Evolutionary conservation across 1,139 yeast species (phyloP), one percentile per base, ranked within the genome.

Genomic region (Kurtzmaniella quercitrusa): DNA sequence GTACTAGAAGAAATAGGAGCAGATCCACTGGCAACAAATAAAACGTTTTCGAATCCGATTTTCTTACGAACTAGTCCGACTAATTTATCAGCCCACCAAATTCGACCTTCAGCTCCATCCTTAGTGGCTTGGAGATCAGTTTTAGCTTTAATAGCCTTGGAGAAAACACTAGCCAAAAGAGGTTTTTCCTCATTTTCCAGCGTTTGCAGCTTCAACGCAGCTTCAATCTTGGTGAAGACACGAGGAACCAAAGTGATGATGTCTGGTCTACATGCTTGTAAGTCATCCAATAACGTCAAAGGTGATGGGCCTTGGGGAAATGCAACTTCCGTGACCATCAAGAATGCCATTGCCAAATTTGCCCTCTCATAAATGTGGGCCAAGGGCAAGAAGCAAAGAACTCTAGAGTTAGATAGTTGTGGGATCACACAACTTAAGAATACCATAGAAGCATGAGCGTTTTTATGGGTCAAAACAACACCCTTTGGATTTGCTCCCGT

Each of bases 1-100:
- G 88, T 81, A 33, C 76, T 79, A 17, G 75, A 70, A 18, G 85
- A 66, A 45, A 86, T 77, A 17, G 95, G 94, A 3, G 95, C 95
- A 29, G 90, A 82, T 1, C 95, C 95, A 23, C 83, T 71, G 27
- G 75, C 60, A 46, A 76, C 56, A 39, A 65, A 55, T 33, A 57
- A 50, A 43, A 76, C 59, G 40, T 79, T 68, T 36, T 75, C 79
- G 51, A 83, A 73, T 0, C 93, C 93, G 40, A 82, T 58, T 38
- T 75, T 70, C 41, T 65, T 66, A 45, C 85, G 70, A 42, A 85
- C 15, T 33, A 43, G 16, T 3, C 31, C 15, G 17, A 56, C 50
- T 21, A 63, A 46, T 9, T 58, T 55, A 52, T 73, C 77, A 49
- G 65, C 64, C 17, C 70, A 14, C 8, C 65, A 23, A 46, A 62